A percentile compares a stretch with the other conserved stretches of the same genome.
Evolutionary conservation across 2,329 filamentous ascomycete species (phyloP).

Genomic region (Purpureocillium lavendulum): DNA sequence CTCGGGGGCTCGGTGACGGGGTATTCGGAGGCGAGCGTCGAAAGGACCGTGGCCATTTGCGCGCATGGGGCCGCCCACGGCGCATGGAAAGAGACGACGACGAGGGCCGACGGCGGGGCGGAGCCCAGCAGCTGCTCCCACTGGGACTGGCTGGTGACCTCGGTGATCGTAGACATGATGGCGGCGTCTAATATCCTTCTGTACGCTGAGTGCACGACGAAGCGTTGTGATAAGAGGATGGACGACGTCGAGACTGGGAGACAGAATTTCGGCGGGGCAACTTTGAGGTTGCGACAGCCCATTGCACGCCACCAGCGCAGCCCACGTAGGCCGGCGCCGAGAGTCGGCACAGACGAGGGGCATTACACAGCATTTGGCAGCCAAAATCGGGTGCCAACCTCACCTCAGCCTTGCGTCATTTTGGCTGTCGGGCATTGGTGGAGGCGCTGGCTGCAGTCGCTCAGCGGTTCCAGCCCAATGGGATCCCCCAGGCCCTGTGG

Average conservation of each 20-base stretch:
- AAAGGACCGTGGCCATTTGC: slow-evolving; percentile 84
- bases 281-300: neutral
- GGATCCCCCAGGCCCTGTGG: too few relatives aligned
- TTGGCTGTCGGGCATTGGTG: slow-evolving; percentile 3
- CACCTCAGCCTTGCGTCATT: slow-evolving; percentile 15
- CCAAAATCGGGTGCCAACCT: too few relatives aligned
- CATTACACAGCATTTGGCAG: too few relatives aligned
- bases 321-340: slow-evolving; percentile 3
- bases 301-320: too few relatives aligned
- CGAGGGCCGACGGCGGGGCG: slow-evolving; percentile 60
- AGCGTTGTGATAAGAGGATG: slow-evolving; percentile 1
- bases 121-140: slow-evolving; percentile 63
- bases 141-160: slow-evolving; percentile 64
- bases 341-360: slow-evolving; percentile 1
- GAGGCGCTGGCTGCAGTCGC: neutral
- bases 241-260: slow-evolving; percentile 1
- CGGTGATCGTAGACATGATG: slow-evolving; percentile 66
- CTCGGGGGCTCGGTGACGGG: slow-evolving; percentile 55
- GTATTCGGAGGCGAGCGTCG: slow-evolving; percentile 80
- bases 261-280: slow-evolving; percentile 9
- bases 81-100: slow-evolving; percentile 90
- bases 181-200: slow-evolving; percentile 1
- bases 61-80: slow-evolving; percentile 95
- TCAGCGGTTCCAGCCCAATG: neutral
- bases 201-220: neutral